phyloP scores from a whole-genome alignment of 208 protist genomes.

The Trichomonas vaginalis region DNA sequence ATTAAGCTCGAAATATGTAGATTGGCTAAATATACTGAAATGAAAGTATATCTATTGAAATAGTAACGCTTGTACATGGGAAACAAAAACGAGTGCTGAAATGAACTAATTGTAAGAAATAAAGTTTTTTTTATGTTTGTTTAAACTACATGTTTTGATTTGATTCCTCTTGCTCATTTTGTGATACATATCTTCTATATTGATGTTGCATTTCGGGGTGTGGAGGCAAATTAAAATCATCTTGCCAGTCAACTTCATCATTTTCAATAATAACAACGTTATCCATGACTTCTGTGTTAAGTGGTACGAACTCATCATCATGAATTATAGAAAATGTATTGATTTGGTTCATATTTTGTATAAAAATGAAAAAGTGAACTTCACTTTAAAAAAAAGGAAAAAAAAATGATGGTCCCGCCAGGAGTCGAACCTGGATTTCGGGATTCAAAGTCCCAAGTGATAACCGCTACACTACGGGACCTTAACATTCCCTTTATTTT shows the following conservation, averaged over 20 bases:
- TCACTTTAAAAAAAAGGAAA: neutral
- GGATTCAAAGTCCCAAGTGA: constrained; percentile 20
- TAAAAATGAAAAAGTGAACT: neutral
- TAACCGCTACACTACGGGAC: constrained; percentile 18
- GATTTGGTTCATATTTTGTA: neutral
- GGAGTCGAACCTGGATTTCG: constrained; percentile 17
- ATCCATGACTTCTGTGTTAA: neutral
- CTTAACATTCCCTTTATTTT: too few species aligned
- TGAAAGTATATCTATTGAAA: too few species aligned
- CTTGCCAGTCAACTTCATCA: neutral
- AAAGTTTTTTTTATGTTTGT: too few species aligned
- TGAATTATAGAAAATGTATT: neutral
- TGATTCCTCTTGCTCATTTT: neutral
- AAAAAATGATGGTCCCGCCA: neutral
- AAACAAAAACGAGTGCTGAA: too few species aligned
- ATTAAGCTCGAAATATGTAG: too few species aligned
- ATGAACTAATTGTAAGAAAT: too few species aligned
- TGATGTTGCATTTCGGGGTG: neutral
- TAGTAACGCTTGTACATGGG: too few species aligned
- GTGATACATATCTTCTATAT: neutral
- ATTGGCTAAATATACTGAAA: too few species aligned
- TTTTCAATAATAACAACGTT: neutral
- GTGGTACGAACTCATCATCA: neutral
- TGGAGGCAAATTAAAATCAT: neutral
- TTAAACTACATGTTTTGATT: neutral